These are phyloP conservation scores for Aspergillus thermomutatus DNA, from an alignment of 2,329 filamentous ascomycete species.

Conservation along the genomic window DNA sequence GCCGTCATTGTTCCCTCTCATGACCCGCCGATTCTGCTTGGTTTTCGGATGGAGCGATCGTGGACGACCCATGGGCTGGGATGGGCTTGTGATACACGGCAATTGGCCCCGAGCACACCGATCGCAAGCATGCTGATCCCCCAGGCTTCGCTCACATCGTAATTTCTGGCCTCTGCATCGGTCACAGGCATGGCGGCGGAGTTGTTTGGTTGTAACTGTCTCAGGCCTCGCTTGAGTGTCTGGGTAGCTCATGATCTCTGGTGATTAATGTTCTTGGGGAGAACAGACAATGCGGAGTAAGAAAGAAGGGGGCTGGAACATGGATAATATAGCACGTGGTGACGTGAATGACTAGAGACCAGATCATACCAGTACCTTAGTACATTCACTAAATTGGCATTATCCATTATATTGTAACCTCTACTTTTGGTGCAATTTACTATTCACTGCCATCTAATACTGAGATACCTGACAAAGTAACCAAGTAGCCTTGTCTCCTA, in stretches of 20 bases:
- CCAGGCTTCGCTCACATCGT: neutral
- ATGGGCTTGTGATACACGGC: neutral
- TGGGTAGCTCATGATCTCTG: neutral
- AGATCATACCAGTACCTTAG: too few species aligned
- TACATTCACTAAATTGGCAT: too few species aligned
- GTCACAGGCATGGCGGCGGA: neutral
- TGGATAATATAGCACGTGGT: too few species aligned
- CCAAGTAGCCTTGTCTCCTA: too few species aligned
- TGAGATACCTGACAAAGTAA: too few species aligned
- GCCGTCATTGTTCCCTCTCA: neutral
- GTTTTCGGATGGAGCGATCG: neutral
- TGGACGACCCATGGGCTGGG: neutral
- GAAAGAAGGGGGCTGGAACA: too few species aligned
- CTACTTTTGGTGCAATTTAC: too few species aligned
- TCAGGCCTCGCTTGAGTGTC: neutral
- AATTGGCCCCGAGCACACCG: neutral
- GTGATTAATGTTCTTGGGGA: neutral
- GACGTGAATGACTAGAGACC: too few species aligned
- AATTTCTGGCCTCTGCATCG: constrained; percentile 1
- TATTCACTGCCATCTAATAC: too few species aligned
- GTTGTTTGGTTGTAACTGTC: neutral
- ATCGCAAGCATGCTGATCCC: neutral
- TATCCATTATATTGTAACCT: too few species aligned
- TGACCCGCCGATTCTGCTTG: neutral
- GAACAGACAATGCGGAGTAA: too few species aligned